These are phyloP conservation scores for Gillenia trifoliata DNA, from an alignment of 306 rosid genomes.

Conservation along the genomic window DNA sequence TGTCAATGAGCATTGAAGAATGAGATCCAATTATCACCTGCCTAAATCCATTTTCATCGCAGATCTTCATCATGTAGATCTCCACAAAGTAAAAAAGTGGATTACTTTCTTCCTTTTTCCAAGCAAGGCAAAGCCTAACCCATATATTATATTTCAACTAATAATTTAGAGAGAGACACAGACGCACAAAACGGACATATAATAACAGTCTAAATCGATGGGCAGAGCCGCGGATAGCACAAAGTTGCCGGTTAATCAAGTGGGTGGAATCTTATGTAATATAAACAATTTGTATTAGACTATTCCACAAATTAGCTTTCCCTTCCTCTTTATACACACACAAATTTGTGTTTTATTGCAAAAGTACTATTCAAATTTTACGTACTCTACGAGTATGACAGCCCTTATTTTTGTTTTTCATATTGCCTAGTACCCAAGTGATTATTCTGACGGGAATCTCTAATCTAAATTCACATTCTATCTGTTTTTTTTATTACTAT, in stretches of 20 bases:
- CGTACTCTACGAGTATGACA: not conserved
- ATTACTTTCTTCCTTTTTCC: too few species aligned
- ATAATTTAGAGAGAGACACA: not conserved
- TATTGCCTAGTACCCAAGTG: not conserved
- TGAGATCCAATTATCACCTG: too few species aligned
- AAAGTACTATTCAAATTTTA: not conserved
- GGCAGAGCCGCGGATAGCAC: not conserved
- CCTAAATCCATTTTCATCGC: too few species aligned
- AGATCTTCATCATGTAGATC: too few species aligned
- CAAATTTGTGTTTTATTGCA: not conserved
- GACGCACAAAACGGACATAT: not conserved
- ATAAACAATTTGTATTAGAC: not conserved
- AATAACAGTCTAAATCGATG: not conserved
- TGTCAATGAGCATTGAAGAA: too few species aligned
- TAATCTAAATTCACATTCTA: not conserved
- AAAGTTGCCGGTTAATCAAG: not conserved
- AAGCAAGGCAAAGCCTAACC: not conserved
- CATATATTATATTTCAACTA: not conserved
- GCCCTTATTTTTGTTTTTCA: not conserved
- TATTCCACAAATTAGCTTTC: not conserved
- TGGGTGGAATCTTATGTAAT: not conserved
- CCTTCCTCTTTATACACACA: not conserved
- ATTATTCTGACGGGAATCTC: not conserved
- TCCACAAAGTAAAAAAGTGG: too few species aligned
- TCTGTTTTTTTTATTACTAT: not conserved